Percentiles rank a stretch among this genome's conserved stretches.
Conservation (phyloP, 106 monocot genomes). For the Dioscorea dumetorum region DNA sequence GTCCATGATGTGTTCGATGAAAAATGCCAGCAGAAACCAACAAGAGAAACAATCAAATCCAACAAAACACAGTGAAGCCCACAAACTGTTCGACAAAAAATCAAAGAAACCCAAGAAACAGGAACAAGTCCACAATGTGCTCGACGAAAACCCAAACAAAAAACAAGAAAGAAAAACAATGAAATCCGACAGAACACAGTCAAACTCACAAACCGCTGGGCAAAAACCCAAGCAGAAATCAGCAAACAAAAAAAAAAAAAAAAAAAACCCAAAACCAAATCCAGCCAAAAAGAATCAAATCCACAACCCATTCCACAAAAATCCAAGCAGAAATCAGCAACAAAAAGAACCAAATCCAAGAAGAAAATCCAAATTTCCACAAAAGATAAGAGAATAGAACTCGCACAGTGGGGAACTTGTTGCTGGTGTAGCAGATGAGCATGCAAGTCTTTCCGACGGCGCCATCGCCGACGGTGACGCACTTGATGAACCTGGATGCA, state of each 20-base stretch:
- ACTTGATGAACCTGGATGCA: conserved; percentile 87
- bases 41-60: background rate
- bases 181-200: too few relatives aligned
- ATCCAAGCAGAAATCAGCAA: background rate
- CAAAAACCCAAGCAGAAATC: background rate
- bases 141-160: too few relatives aligned
- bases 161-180: too few relatives aligned
- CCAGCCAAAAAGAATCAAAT: too few relatives aligned
- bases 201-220: background rate
- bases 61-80: too few relatives aligned
- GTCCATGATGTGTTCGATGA: background rate
- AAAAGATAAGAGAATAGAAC: background rate
- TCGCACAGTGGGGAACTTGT: conserved; percentile 90
- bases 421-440: conserved; percentile 99
- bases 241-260: background rate
- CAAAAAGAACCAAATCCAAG: conserved; percentile 3
- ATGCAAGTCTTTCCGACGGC: conserved; percentile 96
- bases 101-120: too few relatives aligned
- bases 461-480: conserved; percentile 89
- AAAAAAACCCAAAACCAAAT: background rate
- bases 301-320: background rate
- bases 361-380: background rate
- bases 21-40: background rate
- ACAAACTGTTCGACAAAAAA: too few relatives aligned
- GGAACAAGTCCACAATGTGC: too few relatives aligned